Evolutionary conservation across 352 stramenopile species (phyloP), one percentile per base, ranked within the genome.

Genomic region (Phytophthora syringae): DNA sequence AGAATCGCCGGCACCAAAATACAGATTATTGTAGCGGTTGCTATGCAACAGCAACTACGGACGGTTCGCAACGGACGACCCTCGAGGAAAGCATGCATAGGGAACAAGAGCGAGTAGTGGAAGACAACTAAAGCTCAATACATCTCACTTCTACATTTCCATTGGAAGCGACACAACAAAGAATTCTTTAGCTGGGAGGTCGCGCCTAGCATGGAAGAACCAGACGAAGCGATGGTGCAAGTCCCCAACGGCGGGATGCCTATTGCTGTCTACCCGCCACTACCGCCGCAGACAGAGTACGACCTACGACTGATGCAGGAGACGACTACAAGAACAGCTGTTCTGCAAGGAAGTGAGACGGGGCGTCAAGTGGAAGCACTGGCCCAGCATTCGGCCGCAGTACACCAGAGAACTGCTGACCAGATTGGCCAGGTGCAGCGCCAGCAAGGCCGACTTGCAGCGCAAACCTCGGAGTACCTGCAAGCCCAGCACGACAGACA

Each of bases 1-100:
- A 64, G 55, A 43, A 64, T 64, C 5, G 36, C 55, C 12, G 55
- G 55, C 32, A 56, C 37, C 34, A 64, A 30, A 34, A 64, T 64
- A 6, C 55, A 44, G 32, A 64, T 64, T 22, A 45, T 64, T 45
- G n/a, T n/a, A n/a, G n/a, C n/a, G n/a, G n/a, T n/a, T n/a, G n/a
- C n/a, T n/a, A n/a, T n/a, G n/a, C n/a, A n/a, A n/a, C n/a, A n/a
- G n/a, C n/a, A n/a, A n/a, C n/a, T n/a, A 52, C 48, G 24, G 45
- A 64, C n/a, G 5, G 52, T n/a, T n/a, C n/a, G n/a, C n/a, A n/a
- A n/a, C n/a, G n/a, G n/a, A n/a, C n/a, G n/a, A n/a, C n/a, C n/a
- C n/a, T n/a, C n/a, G n/a, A n/a, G n/a, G n/a, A n/a, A n/a, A n/a
- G n/a, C n/a, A n/a, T n/a, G n/a, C n/a, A n/a, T n/a, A n/a, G n/a